Evolutionary conservation across 2,329 filamentous ascomycete species (phyloP), one percentile per base, ranked within the genome.

Genomic region (Davidsoniella neocaledoniae): DNA sequence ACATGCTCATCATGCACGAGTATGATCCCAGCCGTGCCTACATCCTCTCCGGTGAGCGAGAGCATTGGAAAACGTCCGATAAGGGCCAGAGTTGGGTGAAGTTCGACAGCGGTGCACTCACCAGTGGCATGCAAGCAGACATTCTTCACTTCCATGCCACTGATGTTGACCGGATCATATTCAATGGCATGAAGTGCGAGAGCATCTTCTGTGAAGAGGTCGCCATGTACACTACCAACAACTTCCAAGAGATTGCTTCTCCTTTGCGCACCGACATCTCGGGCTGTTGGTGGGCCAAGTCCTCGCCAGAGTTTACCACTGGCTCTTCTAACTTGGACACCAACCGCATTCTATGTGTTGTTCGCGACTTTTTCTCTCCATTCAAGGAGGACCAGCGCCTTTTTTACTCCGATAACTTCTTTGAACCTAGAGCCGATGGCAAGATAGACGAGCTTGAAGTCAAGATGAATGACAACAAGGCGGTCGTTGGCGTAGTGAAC

Each of bases 281-380:
- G 45, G 81, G 83, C 54, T 98, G 91, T 63, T 77, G 81, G 62
- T 98, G 90, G 86, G 90, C 91, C 47, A 86, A 86, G 60, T 77
- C 78, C 12, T 79, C 83, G 10, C 72, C 76, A 4, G 65, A 79
- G 40, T 95, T 98, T 62, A 76, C 76, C 33, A 80, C 79, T 9
- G 81, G 81, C 53, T 66, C 80, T 49, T 66, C 73, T 1, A 72
- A 81, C 33, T 67, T 79, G 47, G 79, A 91, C 59, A 69, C 76
- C 47, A 70, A 81, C 56, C 77, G 87, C 49, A 73, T 90, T 47
- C 65, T 96, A 48, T 98, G 91, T 64, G 81, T 95, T 47, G 77
- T 83, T 37, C 73, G 75, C 51, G 85, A 87, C 50, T 70, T 77
- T 55, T 80, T 83, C 58, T 85, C 83, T 23, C 71, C 79, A 5